Evolutionary conservation across 768 basidiomycete species (phyloP), one percentile per base, ranked within the genome.

Genomic region (Boletus tomentosulus): DNA sequence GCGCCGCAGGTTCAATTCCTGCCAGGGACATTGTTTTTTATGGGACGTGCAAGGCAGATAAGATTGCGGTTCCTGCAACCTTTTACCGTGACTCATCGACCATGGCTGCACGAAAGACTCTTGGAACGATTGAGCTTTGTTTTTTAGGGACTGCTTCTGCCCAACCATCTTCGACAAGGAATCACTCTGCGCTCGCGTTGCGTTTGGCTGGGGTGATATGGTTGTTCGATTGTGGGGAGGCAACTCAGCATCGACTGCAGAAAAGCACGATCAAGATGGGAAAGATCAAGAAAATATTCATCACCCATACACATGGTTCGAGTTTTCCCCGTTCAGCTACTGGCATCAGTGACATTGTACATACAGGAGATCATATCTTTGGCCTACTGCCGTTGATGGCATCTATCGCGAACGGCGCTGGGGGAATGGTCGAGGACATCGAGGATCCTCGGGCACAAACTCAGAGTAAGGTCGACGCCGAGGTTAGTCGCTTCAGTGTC

Each of bases 211-310:
- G 82, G 16, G 83, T 87, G 73, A 82, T 89, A 51, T 92, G 89
- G 89, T 67, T 92, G 7, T 91, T 92, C 60, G 89, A 92, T 64
- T 92, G 89, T 66, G 89, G 89, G 22, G 89, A 92, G 69, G 88
- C 83, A 13, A 91, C 89, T 3, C 89, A 91, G 61, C 81, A 86
- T 62, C 89, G 84, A 60, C 60, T 92, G 4, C 87, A 90, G 68
- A 82, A 78, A 66, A 87, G 86, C 56, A 59, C 51, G 2, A 76
- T 93, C n/a, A 87, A 83, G 68, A 86, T 90, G 84, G 85, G 89
- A 30, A 85, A 69, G 63, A 85, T 93, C 46, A 78, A 80, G 55
- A 92, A 91, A 68, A 81, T 95, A 27, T 92, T 93, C 66, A 83
- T 94, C 55, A 93, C 92, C 1, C 92, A 95, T 71, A 87, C 87